phyloP scores from a whole-genome alignment of 2,329 filamentous ascomycete species.

The Lasiodiplodia gonubiensis region DNA sequence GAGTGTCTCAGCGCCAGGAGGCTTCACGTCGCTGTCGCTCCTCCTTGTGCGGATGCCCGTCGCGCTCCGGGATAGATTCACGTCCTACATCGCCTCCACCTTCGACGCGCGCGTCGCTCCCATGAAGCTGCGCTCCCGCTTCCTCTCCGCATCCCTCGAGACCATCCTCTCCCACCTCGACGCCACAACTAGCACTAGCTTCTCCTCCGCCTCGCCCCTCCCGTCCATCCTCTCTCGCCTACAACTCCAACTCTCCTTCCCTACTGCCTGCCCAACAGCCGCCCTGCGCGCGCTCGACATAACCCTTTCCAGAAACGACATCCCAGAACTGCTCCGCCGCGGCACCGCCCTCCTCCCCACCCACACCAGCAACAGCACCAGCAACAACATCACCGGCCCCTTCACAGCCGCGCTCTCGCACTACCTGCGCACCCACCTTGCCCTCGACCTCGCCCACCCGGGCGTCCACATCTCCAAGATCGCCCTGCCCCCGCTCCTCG shows the following conservation, averaged over 20 bases:
- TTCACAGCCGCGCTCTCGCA: conserved; percentile 48
- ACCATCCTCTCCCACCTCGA: conserved; percentile 65
- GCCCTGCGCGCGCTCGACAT: conserved; percentile 52
- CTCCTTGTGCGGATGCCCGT: conserved; percentile 59
- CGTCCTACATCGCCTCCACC: conserved; percentile 55
- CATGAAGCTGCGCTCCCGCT: conserved; percentile 51
- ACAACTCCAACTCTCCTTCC: conserved; percentile 45
- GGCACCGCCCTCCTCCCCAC: conserved; percentile 35
- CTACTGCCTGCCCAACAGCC: conserved; percentile 31
- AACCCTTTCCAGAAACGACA: conserved; percentile 49
- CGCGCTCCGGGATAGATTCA: conserved; percentile 54
- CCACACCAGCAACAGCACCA: conserved; percentile 33
- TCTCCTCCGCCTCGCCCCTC: conserved; percentile 31
- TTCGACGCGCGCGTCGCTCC: conserved; percentile 58
- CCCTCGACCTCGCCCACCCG: conserved; percentile 48
- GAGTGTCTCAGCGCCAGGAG: conserved; percentile 35
- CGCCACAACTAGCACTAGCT: conserved; percentile 37
- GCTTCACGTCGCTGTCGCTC: conserved; percentile 57
- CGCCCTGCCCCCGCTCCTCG: conserved; percentile 40
- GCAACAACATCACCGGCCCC: conserved; percentile 36
- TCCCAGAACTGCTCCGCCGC: conserved; percentile 42
- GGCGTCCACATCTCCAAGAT: conserved; percentile 50
- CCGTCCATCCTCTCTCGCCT: conserved; percentile 41
- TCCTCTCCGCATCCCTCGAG: conserved; percentile 54
- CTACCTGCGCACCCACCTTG: conserved; percentile 50